Evolutionary conservation across 352 stramenopile genomes (phyloP).

Genomic region (Globisporangium solare): DNA sequence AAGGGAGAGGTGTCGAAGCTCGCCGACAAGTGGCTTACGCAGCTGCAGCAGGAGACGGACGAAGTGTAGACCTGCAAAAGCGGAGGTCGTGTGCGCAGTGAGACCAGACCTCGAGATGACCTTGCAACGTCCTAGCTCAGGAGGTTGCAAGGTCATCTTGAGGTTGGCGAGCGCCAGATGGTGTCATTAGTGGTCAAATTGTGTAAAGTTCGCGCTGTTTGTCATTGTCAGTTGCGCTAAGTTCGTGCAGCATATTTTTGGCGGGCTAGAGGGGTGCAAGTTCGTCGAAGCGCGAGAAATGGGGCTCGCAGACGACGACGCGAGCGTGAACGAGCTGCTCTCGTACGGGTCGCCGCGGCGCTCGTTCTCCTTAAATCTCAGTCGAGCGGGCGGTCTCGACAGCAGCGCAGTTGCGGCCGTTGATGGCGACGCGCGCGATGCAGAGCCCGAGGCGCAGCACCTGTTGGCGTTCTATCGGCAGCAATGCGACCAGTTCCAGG

Average conservation of each 20-base stretch:
- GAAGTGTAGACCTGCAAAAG: too few relatives aligned
- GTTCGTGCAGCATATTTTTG: neutral
- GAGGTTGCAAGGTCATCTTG: too few relatives aligned
- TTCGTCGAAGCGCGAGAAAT: slow-evolving; percentile 4
- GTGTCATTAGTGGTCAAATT: too few relatives aligned
- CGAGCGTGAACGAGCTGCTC: slow-evolving; percentile 40
- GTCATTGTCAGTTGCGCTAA: neutral
- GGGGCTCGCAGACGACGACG: neutral
- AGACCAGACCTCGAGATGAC: too few relatives aligned
- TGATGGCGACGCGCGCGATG: slow-evolving; percentile 1
- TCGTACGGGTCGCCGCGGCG: slow-evolving; percentile 47
- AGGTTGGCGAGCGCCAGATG: too few relatives aligned
- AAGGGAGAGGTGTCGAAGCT: too few relatives aligned
- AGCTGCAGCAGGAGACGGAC: too few relatives aligned
- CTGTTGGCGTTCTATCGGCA: slow-evolving; percentile 65
- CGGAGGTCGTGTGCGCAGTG: too few relatives aligned
- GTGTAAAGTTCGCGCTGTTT: too few relatives aligned
- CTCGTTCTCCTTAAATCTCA: slow-evolving; percentile 25
- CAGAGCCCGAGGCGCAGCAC: neutral
- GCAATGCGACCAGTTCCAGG: slow-evolving; percentile 60
- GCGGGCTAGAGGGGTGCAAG: neutral
- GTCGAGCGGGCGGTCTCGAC: slow-evolving; percentile 10
- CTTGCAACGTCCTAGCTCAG: too few relatives aligned
- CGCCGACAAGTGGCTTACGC: too few relatives aligned
- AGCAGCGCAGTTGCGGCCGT: neutral